Evolutionary conservation across 2,329 filamentous ascomycete genomes (phyloP).

Genomic region (Parascedosporium putredinis): DNA sequence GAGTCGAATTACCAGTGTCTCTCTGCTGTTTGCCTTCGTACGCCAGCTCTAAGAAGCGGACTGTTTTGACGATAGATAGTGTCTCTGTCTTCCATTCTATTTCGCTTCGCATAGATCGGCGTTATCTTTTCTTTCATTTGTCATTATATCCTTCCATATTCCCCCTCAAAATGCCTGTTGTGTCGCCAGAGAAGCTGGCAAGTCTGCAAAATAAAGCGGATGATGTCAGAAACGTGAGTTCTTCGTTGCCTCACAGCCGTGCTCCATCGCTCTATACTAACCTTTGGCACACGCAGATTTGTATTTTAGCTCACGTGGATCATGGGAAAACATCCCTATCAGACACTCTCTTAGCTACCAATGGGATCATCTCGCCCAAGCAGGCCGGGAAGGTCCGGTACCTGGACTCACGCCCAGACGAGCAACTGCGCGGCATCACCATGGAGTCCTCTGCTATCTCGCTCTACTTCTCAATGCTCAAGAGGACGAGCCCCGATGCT

Average conservation of each 20-base stretch:
- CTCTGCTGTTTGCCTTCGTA: no score
- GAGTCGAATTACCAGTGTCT: neutral
- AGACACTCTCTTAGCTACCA: constrained; percentile 91
- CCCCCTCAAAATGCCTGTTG: constrained; percentile 81
- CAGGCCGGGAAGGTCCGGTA: constrained; percentile 96
- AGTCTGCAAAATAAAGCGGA: constrained; percentile 78
- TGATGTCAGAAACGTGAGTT: constrained; percentile 80
- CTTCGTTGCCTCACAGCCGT: neutral
- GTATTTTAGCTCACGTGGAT: constrained; percentile 92
- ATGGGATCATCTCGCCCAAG: constrained; percentile 98
- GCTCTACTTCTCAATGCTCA: constrained; percentile 84
- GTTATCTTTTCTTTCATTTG: constrained; percentile 9
- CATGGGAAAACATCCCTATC: constrained; percentile 98
- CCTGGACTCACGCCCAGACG: constrained; percentile 89
- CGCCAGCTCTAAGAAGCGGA: no score
- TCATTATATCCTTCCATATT: no score
- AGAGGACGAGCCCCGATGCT: constrained; percentile 58
- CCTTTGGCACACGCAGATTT: constrained; percentile 50
- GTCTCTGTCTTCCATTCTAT: constrained; percentile 1
- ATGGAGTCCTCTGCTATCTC: constrained; percentile 99
- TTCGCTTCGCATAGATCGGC: constrained; percentile 9
- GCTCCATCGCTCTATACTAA: constrained; percentile 13
- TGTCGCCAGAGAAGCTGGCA: constrained; percentile 82
- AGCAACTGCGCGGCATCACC: constrained; percentile 94
- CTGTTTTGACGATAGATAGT: no score